Evolutionary conservation across 495 filamentous ascomycete genomes (phyloP), one percentile per base, ranked within the genome.

Genomic region (Lentithecium fluviatile): DNA sequence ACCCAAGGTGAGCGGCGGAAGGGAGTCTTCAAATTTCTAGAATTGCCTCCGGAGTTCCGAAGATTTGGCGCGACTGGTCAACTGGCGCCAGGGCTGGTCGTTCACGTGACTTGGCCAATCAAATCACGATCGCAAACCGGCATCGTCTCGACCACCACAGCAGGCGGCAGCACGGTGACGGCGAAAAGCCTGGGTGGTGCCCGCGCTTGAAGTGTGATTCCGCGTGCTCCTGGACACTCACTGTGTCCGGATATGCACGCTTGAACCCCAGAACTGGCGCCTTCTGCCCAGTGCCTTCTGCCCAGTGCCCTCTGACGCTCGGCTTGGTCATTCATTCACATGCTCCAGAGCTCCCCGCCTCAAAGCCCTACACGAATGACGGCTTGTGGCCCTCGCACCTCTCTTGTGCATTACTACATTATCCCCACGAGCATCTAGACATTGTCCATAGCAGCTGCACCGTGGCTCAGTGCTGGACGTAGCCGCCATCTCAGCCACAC

Each of bases 71-170:
- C 40, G 40, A 20, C 13, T 7, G n/a, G 17, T 19, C 34, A 17
- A 12, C 8, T 7, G 17, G 46, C 13, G 12, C 20, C 20, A 3
- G 23, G n/a, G n/a, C n/a, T n/a, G n/a, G n/a, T n/a, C n/a, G n/a
- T n/a, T 15, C 52, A 57, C 54, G 53, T 57, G 53, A 52, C 10
- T 8, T 25, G 20, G 20, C 60, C 60, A 63, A 63, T 63, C 52
- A 56, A 34, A 46, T 8, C 8, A 17, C 52, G 60, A 63, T 51
- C 60, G 60, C 60, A 63, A 46, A 13, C 36, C 8, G 20, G 17
- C 24, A 17, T 34, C 23, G 23, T 13, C 37, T 21, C 5, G 23
- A 15, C 21, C 3, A 15, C 8, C 49, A 8, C 51, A 4, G 6
- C 40, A 43, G 40, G 13, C 15, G 6, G 13, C 15, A 15, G 15